These are phyloP conservation scores for Trichomonas vaginalis DNA, from an alignment of 208 protist genomes.

Conservation along the genomic window DNA sequence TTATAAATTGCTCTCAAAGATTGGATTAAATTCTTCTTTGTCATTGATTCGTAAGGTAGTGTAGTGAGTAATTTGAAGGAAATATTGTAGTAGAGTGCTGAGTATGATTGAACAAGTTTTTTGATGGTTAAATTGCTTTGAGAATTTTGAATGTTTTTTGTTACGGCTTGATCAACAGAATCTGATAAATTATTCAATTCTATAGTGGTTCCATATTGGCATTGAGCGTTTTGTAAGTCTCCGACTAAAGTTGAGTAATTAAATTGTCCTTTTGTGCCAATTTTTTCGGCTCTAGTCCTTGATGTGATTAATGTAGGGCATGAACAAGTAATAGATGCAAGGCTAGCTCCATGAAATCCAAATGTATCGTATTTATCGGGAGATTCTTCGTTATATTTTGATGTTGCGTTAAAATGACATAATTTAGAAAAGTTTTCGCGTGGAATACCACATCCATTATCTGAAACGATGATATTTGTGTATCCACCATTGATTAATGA, in stretches of 20 bases:
- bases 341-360: background rate
- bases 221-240: background rate
- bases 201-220: background rate
- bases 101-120: background rate
- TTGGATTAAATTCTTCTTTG: background rate
- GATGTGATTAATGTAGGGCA: background rate
- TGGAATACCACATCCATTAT: background rate
- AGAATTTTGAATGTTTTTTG: background rate
- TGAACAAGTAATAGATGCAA: background rate
- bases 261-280: background rate
- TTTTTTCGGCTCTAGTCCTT: background rate
- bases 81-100: background rate
- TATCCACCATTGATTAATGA: background rate
- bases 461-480: background rate
- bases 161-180: background rate
- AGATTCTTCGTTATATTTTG: background rate
- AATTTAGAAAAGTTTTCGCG: background rate
- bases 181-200: background rate
- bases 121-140: background rate
- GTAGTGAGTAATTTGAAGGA: background rate
- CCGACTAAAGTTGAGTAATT: background rate
- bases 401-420: background rate
- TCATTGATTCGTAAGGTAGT: background rate
- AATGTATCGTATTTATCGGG: background rate
- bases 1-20: background rate